Percentiles rank a stretch among this genome's conserved stretches.
Conservation (phyloP, 1,139 yeast species). For the Saccharomyces hybrid region DNA sequence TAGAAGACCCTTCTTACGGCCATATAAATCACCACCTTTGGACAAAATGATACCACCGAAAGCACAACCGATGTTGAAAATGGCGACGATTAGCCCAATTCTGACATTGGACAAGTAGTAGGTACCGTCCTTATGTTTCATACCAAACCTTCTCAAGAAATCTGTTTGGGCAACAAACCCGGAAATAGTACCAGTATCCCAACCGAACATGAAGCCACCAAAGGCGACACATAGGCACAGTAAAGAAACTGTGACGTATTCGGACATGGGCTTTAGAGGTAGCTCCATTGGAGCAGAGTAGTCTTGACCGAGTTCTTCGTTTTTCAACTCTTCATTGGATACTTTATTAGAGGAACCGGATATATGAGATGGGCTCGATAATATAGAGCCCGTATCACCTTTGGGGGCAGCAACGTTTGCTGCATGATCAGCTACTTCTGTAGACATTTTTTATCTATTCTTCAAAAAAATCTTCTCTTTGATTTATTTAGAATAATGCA, state of each 20-base stretch:
- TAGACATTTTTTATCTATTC: too few relatives aligned
- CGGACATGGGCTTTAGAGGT: slow-evolving; percentile 37
- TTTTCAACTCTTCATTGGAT: too few relatives aligned
- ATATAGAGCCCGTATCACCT: too few relatives aligned
- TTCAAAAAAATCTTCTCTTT: too few relatives aligned
- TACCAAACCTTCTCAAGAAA: slow-evolving; percentile 45
- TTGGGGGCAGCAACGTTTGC: too few relatives aligned
- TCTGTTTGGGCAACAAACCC: slow-evolving; percentile 48
- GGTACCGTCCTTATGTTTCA: slow-evolving; percentile 37
- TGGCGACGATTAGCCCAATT: slow-evolving; percentile 53
- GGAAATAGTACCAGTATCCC: slow-evolving; percentile 50
- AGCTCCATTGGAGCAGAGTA: slow-evolving; percentile 11
- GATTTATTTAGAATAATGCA: too few relatives aligned
- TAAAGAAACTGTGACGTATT: slow-evolving; percentile 34
- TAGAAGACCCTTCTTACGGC: slow-evolving; percentile 53
- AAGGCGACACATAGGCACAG: slow-evolving; percentile 40
- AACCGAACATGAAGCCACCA: slow-evolving; percentile 64
- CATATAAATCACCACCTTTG: slow-evolving; percentile 46
- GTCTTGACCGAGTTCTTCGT: too few relatives aligned
- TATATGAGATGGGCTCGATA: too few relatives aligned
- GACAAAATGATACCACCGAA: slow-evolving; percentile 52
- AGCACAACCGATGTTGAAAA: slow-evolving; percentile 61
- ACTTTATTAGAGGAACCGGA: too few relatives aligned
- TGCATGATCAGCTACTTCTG: too few relatives aligned
- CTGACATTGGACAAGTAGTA: slow-evolving; percentile 43